phyloP scores from a whole-genome alignment of 306 rosid species.

The Cucurbita maxima region DNA sequence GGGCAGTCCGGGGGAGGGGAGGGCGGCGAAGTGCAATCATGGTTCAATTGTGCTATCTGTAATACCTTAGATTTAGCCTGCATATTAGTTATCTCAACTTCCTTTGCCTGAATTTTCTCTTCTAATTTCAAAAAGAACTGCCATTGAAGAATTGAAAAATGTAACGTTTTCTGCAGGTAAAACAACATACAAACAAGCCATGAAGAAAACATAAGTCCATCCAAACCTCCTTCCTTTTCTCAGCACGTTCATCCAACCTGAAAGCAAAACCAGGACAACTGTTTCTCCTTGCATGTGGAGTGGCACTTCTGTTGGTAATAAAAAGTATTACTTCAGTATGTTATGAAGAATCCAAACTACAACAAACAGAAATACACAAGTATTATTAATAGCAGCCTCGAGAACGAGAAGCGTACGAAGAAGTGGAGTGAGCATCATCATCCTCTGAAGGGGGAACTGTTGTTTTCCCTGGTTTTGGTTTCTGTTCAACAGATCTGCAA shows the following conservation, averaged over 20 bases:
- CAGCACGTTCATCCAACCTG: constrained; percentile 88
- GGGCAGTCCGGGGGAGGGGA: background rate
- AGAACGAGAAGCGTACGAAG: constrained; percentile 52
- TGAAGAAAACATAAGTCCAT: background rate
- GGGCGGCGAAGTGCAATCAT: background rate
- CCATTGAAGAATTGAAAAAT: constrained; percentile 4
- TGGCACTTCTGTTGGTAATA: constrained; percentile 31
- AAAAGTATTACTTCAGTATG: background rate
- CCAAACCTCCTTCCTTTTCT: constrained; percentile 82
- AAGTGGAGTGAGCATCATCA: constrained; percentile 54
- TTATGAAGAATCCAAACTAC: background rate
- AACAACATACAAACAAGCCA: background rate
- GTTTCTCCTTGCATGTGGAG: constrained; percentile 32
- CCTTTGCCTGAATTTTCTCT: constrained; percentile 87
- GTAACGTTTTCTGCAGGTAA: background rate
- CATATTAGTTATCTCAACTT: constrained; percentile 56
- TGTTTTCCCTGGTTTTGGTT: constrained; percentile 23
- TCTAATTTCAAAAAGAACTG: constrained; percentile 88
- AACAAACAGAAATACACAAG: background rate
- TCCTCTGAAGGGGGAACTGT: constrained; percentile 39
- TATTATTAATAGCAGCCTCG: background rate
- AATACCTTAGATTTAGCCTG: constrained; percentile 83
- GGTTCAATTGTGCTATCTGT: background rate
- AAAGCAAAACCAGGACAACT: constrained; percentile 53
- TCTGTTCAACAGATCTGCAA: constrained; percentile 47